Percentiles rank a stretch among this genome's conserved stretches.
Conservation (phyloP, 2,329 filamentous ascomycete species). For the Lecanicillium sp. region DNA sequence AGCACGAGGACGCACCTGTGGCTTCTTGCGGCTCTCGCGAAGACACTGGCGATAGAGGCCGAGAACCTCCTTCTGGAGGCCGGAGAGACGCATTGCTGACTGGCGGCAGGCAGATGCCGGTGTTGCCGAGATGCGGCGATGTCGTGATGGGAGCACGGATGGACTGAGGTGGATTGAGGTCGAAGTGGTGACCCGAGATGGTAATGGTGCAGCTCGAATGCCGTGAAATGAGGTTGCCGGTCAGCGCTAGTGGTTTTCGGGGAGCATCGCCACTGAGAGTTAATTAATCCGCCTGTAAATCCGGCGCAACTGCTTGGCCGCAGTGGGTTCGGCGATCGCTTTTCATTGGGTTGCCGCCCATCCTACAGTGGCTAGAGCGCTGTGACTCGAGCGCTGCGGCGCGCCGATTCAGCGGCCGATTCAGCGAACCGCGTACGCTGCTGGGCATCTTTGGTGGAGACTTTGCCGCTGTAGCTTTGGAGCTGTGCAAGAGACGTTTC, state of each 20-base stretch:
- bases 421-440: no score
- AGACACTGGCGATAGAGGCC: slow-evolving; percentile 82
- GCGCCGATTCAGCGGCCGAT: not conserved
- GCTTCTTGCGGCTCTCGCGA: slow-evolving; percentile 75
- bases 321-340: no score
- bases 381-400: not conserved
- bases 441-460: no score
- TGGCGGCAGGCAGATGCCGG: not conserved
- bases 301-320: no score
- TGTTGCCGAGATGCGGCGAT: no score
- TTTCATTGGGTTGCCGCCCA: not conserved
- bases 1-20: slow-evolving; percentile 46
- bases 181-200: slow-evolving; percentile 6
- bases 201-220: slow-evolving; percentile 10
- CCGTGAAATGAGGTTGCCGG: slow-evolving; percentile 5
- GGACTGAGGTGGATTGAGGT: not conserved
- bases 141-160: not conserved
- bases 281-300: not conserved
- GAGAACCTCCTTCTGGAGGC: slow-evolving; percentile 85
- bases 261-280: slow-evolving; percentile 1
- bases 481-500: no score
- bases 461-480: no score
- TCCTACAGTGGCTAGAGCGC: not conserved
- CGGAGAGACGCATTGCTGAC: slow-evolving; percentile 54
- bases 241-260: slow-evolving; percentile 6